Percentiles rank a stretch among this genome's conserved stretches.
phyloP scores from a whole-genome alignment of 768 basidiomycete species.

The Rhodocollybia butyracea region DNA sequence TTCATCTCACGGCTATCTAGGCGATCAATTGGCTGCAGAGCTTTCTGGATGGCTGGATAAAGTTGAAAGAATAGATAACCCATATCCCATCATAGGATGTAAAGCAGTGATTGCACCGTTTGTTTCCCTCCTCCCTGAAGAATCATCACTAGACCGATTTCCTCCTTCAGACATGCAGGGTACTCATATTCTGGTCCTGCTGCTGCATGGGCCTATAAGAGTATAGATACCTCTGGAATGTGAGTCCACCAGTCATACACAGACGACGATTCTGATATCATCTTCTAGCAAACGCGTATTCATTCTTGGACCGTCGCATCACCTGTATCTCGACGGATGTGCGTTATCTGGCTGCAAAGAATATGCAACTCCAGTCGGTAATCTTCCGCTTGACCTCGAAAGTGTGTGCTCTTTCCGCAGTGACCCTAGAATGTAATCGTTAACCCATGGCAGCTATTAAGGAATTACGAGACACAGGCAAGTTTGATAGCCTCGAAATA shows the following conservation, averaged over 20 bases:
- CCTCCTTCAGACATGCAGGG: conserved; percentile 77
- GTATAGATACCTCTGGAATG: conserved; percentile 81
- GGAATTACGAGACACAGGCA: conserved; percentile 59
- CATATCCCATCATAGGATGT: conserved; percentile 51
- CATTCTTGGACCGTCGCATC: conserved; percentile 94
- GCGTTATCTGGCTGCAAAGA: conserved; percentile 75
- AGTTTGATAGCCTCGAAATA: conserved; percentile 66
- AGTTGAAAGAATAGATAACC: conserved; percentile 45
- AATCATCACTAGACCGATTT: not conserved
- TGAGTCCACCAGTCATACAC: conserved; percentile 33
- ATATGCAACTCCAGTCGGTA: conserved; percentile 86
- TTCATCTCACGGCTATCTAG: conserved; percentile 33
- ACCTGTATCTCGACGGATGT: conserved; percentile 83
- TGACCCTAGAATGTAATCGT: not conserved
- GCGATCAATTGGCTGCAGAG: conserved; percentile 52
- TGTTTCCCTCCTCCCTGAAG: conserved; percentile 27
- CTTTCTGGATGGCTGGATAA: conserved; percentile 60
- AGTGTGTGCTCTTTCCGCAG: conserved; percentile 47
- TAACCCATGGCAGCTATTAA: conserved; percentile 49
- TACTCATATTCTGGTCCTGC: conserved; percentile 92
- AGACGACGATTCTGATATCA: not conserved
- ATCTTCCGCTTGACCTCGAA: conserved; percentile 71
- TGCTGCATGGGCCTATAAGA: conserved; percentile 95
- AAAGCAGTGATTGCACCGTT: conserved; percentile 97
- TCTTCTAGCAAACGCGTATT: conserved; percentile 80